Base-by-base conservation (phyloP, 495 filamentous ascomycete species). In the Emericellopsis terricola region DNA sequence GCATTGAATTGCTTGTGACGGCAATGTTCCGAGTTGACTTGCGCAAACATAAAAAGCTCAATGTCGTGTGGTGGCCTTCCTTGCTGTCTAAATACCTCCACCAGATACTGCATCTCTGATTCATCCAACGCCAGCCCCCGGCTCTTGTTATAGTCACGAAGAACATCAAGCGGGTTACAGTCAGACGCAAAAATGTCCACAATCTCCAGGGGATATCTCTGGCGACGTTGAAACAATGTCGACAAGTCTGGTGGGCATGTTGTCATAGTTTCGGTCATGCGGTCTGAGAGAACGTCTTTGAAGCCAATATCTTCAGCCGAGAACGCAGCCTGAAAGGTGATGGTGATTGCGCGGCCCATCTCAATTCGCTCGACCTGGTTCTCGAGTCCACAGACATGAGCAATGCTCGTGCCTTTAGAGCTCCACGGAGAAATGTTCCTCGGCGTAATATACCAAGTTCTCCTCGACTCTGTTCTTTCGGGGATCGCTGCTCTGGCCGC, bases 1-100 rank as follows among this genome's bases (percentile, higher is more conserved):
- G 91, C 85, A 50, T 97, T 97, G 67, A 97, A 97, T 42, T 89
- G 81, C 56, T 76, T 74, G 48, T 76, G 71, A 15, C 71, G 64
- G 43, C 71, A 76, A 48, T 84, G 78, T 56, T 84, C 78, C 2
- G 79, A 83, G 52, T 85, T 84, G 42, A 97, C 86, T 55, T 97
- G 89, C 18, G 86, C 87, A 52, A 96, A 97, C 91, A 96, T 96
- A 65, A 93, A 96, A 10, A 96, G 67, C 57, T 97, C 89, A 34
- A 94, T 78, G 55, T 97, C 89, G 29, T 77, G 76, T 0, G 85
- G 86, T 54, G 76, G 48, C 67, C 71, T 64, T 10, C 77, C 77
- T 15, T 82, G 66, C 28, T 78, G 61, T 18, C 71, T 73, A 53
- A 89, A 94, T 19, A 76, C 79, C 23, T 82, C 70, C 8, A 89